phyloP scores from a whole-genome alignment of 1,284 basidiomycete species.

The Sporisorium sorghi region DNA sequence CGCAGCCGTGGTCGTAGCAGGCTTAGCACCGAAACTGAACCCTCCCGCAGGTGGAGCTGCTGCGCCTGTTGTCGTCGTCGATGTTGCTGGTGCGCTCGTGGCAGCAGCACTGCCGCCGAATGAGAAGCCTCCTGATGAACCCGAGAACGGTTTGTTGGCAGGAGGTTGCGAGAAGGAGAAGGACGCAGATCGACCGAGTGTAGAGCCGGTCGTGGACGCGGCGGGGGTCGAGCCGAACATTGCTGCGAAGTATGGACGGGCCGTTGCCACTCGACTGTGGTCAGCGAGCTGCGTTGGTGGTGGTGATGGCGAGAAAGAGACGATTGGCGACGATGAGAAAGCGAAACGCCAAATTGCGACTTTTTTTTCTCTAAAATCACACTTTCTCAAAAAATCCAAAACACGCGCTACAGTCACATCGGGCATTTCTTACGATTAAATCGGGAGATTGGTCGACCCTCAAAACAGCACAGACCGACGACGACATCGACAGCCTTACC shows the following conservation, averaged over 20 bases:
- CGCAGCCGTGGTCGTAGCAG: constrained; percentile 21
- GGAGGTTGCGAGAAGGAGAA: constrained; percentile 55
- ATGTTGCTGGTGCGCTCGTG: constrained; percentile 18
- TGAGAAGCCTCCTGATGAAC: constrained; percentile 46
- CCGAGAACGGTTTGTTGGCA: constrained; percentile 49
- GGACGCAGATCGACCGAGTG: constrained; percentile 47
- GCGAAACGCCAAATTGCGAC: neutral
- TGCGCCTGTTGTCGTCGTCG: constrained; percentile 11
- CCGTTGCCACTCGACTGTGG: neutral
- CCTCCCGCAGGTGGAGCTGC: constrained; percentile 32
- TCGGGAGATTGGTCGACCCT: constrained; percentile 12
- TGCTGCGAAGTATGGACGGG: too few species aligned
- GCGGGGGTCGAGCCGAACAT: constrained; percentile 47
- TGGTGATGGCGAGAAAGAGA: constrained; percentile 1
- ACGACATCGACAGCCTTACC: neutral
- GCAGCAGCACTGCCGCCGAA: constrained; percentile 28
- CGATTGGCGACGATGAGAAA: neutral
- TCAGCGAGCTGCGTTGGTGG: neutral
- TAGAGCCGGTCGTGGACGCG: constrained; percentile 27
- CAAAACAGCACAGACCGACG: constrained; percentile 13
- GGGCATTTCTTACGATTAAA: neutral
- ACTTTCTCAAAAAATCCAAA: neutral
- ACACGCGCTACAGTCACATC: constrained; percentile 10
- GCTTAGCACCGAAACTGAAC: constrained; percentile 53
- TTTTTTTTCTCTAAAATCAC: neutral